Evolutionary conservation across 306 rosid genomes (phyloP), one percentile per base, ranked within the genome.

Genomic region (Castanopsis chinensis): DNA sequence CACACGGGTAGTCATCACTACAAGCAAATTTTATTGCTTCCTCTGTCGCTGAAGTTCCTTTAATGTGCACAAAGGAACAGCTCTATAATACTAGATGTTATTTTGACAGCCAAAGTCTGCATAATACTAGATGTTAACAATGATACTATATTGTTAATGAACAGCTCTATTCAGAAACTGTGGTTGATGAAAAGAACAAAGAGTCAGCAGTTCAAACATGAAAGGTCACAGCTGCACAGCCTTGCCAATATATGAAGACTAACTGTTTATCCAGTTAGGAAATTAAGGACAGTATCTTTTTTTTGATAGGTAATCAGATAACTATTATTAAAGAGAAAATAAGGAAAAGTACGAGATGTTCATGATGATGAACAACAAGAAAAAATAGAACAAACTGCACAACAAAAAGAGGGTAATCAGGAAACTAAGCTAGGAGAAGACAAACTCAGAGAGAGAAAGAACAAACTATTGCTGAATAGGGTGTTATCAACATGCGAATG

Each of bases 11-110:
- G 72, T 67, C 33, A 77, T 92, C 90, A 57, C 99, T 94, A 87
- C 99, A 94, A 49, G 86, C 83, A 81, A 94, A 91, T 74, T 76
- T 86, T 51, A 91, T 90, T 60, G 95, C 93, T 81, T 89, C 85
- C 71, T 87, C 87, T 4, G 95, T 85, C n/a, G 95, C 93, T 75
- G 97, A 90, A 78, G 92, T 94, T 81, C 99, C 99, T 81, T 57
- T 86, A 5, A 94, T 80, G 83, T 88, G 55, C 53, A 81, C 76
- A 88, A 91, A 94, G 30, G 99, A 90, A n/a, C n/a, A n/a, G n/a
- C n/a, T n/a, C n/a, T n/a, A n/a, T n/a, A n/a, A n/a, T n/a, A n/a
- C n/a, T n/a, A n/a, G n/a, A n/a, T n/a, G n/a, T n/a, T 85, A 90
- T 80, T 80, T 89, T 85, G 18, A 92, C 92, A 13, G 97, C 97